Evolutionary conservation across 192 early-diverging fungal genomes (phyloP).

Genomic region (Entophlyctis luteolus): DNA sequence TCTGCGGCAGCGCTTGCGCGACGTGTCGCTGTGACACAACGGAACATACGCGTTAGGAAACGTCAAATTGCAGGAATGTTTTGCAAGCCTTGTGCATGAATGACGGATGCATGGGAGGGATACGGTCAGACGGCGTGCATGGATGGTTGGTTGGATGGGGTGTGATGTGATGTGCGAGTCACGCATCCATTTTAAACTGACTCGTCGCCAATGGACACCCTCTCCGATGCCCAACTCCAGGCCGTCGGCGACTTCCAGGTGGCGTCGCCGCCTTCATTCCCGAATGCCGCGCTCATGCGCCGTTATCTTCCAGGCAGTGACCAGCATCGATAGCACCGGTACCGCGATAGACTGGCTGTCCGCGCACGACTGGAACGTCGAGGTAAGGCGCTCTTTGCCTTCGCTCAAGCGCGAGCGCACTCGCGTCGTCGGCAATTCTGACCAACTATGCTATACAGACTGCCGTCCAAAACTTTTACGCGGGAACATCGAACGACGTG

Average conservation of each 20-base stretch:
- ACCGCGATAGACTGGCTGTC: constrained; percentile 31
- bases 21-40: constrained; percentile 5
- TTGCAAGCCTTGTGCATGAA: no score
- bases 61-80: no score
- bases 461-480: constrained; percentile 5
- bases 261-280: not conserved
- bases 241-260: constrained; percentile 41
- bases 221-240: constrained; percentile 38
- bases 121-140: no score
- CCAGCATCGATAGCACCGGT: constrained; percentile 35
- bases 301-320: constrained; percentile 25
- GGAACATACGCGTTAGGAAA: no score
- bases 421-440: not conserved
- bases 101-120: no score
- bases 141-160: no score
- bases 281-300: not conserved
- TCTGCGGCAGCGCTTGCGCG: constrained; percentile 1
- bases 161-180: no score
- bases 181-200: no score
- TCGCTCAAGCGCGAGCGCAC: not conserved
- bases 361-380: constrained; percentile 34
- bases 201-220: constrained; percentile 30
- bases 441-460: not conserved
- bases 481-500: not conserved
- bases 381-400: constrained; percentile 10